A percentile compares a stretch with the other conserved stretches of the same genome.
phyloP scores from a whole-genome alignment of 192 early-diverging fungal genomes.

The Backusella tarrabulga region DNA sequence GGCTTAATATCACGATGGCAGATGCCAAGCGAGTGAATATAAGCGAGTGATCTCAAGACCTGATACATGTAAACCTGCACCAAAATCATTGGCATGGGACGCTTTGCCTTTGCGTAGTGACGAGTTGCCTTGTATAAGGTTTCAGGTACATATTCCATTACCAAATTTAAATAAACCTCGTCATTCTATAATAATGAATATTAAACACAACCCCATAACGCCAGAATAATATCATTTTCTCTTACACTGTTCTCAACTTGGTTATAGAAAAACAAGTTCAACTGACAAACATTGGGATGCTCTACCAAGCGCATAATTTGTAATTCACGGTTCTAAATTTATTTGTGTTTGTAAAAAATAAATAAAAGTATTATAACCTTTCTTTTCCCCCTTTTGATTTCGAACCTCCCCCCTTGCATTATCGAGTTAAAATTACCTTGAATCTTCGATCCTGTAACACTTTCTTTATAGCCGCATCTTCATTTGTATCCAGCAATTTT shows the following conservation, averaged over 20 bases:
- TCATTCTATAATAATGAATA: constrained; percentile 58
- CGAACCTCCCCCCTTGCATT: background rate
- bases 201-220: background rate
- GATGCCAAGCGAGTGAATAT: constrained; percentile 96
- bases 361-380: background rate
- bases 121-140: constrained; percentile 94
- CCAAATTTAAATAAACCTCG: constrained; percentile 94
- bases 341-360: background rate
- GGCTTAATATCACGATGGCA: constrained; percentile 99
- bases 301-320: constrained; percentile 91
- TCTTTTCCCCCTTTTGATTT: no score
- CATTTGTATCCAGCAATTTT: constrained; percentile 73
- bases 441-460: constrained; percentile 97
- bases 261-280: constrained; percentile 94
- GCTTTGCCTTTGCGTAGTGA: constrained; percentile 84
- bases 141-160: constrained; percentile 94
- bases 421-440: constrained; percentile 63
- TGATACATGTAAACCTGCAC: constrained; percentile 99
- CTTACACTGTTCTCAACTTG: constrained; percentile 79
- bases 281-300: constrained; percentile 91
- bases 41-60: constrained; percentile 92
- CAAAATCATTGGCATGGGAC: constrained; percentile 87
- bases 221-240: background rate
- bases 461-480: constrained; percentile 95
- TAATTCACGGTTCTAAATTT: constrained; percentile 77